Percentiles rank a stretch among this genome's conserved stretches.
Conservation (phyloP, 2,329 filamentous ascomycete genomes). For the Chalaropsis ovoidea region DNA sequence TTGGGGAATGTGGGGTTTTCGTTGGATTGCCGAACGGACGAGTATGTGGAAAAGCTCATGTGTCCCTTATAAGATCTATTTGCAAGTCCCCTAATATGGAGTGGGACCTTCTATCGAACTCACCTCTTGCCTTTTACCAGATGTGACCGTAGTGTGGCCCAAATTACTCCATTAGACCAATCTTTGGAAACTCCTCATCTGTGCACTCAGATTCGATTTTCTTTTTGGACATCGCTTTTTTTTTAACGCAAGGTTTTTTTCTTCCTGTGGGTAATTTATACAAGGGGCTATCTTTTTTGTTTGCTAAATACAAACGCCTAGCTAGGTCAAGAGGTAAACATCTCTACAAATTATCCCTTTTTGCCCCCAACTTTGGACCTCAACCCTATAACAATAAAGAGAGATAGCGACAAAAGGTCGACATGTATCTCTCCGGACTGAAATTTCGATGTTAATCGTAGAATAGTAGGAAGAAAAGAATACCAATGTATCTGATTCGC, state of each 20-base stretch:
- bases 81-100: conserved; percentile 35
- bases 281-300: no score
- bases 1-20: not conserved
- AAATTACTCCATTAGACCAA: conserved; percentile 43
- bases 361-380: no score
- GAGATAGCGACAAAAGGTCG: no score
- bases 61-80: conserved; percentile 16
- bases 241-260: conserved; percentile 21
- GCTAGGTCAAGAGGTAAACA: no score
- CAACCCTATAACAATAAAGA: no score
- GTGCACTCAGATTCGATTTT: conserved; percentile 37
- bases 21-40: not conserved
- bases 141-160: conserved; percentile 58
- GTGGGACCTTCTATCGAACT: conserved; percentile 63
- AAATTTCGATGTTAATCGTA: no score
- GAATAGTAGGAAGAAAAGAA: not conserved
- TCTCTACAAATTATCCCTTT: no score
- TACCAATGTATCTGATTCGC: conserved; percentile 34
- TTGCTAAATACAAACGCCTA: no score
- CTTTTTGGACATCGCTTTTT: conserved; percentile 29
- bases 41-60: not conserved
- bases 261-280: no score
- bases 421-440: no score
- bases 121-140: conserved; percentile 74
- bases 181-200: conserved; percentile 39